Base-by-base conservation (phyloP, 164 flowering plant genomes). In the Litsea cubeba region DNA sequence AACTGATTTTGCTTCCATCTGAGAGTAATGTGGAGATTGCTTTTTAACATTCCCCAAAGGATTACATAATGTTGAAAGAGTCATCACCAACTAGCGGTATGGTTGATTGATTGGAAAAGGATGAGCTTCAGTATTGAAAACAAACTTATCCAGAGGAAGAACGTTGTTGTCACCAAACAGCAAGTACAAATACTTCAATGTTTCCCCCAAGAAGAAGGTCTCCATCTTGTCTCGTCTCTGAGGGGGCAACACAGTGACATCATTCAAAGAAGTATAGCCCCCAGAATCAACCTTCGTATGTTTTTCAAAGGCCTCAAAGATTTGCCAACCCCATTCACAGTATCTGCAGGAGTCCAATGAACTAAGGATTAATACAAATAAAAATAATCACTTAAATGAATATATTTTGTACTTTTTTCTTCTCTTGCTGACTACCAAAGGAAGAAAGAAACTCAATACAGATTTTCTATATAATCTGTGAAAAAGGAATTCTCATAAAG, bases 291-390 rank as follows among this genome's bases (percentile, higher is more conserved):
- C 89, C 82, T 82, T 93, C 28, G 97, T 87, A 74, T 89, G 71
- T 79, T 84, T 91, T 81, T 93, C 97, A 83, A 94, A 93, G 66
- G 97, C 97, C 80, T 91, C 88, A 81, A 95, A 95, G 40, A 95
- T 92, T 83, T 87, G 83, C 98, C 98, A 95, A 74, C 98, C 99
- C 97, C 97, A 91, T 69, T 92, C 97, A 26, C 94, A 89, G 74
- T 93, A 95, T 81, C 99, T 95, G 88, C 83, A 83, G 14, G 69
- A 65, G 32, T 24, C 6, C 10, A 15, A 54, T 49, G 30, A 11
- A 32, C 10, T 32, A 66, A 32, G 63, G 7, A 50, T 12, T 24
- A 65, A 50, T 3, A 32, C 18, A 67, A 26, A 7, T 14, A 51
- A 35, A n/a, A 20, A 12, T 17, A 50, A 24, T 22, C 20, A 46